Conservation (phyloP, 1,284 basidiomycete genomes). For the Fomitiporia mediterranea region DNA sequence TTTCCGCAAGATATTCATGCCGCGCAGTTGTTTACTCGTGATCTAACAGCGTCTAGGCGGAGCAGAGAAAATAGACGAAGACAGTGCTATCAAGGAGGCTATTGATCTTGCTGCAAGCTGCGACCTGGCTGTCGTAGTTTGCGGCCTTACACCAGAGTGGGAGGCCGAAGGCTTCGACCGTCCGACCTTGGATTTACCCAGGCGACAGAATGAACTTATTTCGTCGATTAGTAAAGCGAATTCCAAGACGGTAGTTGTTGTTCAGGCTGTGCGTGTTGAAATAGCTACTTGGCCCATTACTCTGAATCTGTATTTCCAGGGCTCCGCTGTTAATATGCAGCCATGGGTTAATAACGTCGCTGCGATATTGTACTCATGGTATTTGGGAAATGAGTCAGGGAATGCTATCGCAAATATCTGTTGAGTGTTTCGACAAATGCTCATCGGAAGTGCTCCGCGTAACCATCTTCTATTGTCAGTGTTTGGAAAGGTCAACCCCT, state of each 20-base stretch:
- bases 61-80: slow-evolving; percentile 54
- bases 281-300: neutral
- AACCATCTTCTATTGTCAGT: slow-evolving; percentile 30
- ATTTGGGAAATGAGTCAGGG: slow-evolving; percentile 72
- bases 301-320: slow-evolving; percentile 32
- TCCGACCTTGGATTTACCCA: slow-evolving; percentile 52
- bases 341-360: slow-evolving; percentile 53
- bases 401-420: slow-evolving; percentile 67
- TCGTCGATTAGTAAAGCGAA: slow-evolving; percentile 53
- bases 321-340: slow-evolving; percentile 58
- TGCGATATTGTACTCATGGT: slow-evolving; percentile 61
- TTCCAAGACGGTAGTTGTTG: slow-evolving; percentile 57
- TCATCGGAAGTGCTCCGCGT: neutral
- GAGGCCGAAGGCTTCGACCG: slow-evolving; percentile 69
- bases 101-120: slow-evolving; percentile 51
- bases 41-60: slow-evolving; percentile 54
- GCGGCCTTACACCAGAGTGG: slow-evolving; percentile 64
- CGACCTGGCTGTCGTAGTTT: slow-evolving; percentile 59
- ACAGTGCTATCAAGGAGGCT: slow-evolving; percentile 55
- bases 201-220: slow-evolving; percentile 60
- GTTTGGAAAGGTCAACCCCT: slow-evolving; percentile 69
- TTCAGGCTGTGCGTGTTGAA: slow-evolving; percentile 52
- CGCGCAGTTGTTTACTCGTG: neutral
- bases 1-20: neutral
- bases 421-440: neutral